Percentiles rank a stretch among this genome's conserved stretches.
These are phyloP conservation scores for Flaveria ramosissima DNA, from an alignment of 129 eudicot genomes.

Conservation along the genomic window DNA sequence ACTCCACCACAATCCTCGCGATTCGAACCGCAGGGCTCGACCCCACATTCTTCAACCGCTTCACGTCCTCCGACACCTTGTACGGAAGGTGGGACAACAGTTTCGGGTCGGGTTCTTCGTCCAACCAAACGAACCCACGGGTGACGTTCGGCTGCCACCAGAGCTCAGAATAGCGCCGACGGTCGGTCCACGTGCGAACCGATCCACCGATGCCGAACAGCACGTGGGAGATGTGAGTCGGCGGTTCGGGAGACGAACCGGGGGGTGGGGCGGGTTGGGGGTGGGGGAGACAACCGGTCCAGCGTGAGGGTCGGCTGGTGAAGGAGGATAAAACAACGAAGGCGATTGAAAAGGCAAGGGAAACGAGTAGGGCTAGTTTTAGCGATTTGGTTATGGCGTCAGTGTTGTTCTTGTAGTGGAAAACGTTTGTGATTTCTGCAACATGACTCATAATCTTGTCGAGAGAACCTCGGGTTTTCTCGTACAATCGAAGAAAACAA, in stretches of 20 bases:
- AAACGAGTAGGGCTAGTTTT: constrained; percentile 32
- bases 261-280: constrained; percentile 6
- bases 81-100: constrained; percentile 38
- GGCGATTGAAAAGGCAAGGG: constrained; percentile 34
- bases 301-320: constrained; percentile 29
- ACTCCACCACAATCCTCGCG: constrained; percentile 65
- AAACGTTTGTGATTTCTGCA: constrained; percentile 24
- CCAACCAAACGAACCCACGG: constrained; percentile 79
- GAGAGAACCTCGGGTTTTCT: constrained; percentile 1
- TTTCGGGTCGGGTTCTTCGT: constrained; percentile 49
- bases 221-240: constrained; percentile 61
- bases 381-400: constrained; percentile 42
- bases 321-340: constrained; percentile 38
- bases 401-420: constrained; percentile 30
- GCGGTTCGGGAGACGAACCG: constrained; percentile 11
- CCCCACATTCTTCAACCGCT: constrained; percentile 34
- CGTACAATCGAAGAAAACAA: constrained; percentile 24
- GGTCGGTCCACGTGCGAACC: constrained; percentile 55
- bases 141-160: constrained; percentile 79
- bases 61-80: constrained; percentile 50
- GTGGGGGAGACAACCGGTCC: constrained; percentile 35
- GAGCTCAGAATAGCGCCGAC: constrained; percentile 55
- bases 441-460: constrained; percentile 38
- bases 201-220: constrained; percentile 88
- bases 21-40: constrained; percentile 69